A percentile compares a stretch with the other conserved stretches of the same genome.
Conservation (phyloP, 2,329 filamentous ascomycete species). For the Thelonectria blattea region DNA sequence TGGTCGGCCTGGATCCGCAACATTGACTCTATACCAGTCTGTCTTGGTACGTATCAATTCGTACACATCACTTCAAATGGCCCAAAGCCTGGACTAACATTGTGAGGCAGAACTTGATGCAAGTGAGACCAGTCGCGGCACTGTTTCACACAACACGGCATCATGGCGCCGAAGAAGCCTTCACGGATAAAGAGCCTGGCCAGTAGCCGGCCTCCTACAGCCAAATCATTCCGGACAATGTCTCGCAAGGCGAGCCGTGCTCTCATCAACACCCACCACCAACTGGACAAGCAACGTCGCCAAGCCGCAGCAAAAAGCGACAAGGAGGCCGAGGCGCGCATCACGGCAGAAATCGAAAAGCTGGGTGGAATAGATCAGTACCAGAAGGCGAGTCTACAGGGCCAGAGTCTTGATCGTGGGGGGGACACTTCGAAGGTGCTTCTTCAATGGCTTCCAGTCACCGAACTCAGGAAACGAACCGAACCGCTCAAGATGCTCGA, state of each 20-base stretch:
- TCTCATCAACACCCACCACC: conserved; percentile 70
- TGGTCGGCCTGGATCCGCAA: not conserved
- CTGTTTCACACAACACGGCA: not conserved
- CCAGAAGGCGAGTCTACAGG: conserved; percentile 71
- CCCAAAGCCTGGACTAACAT: not conserved
- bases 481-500: conserved; percentile 73
- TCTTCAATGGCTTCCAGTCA: conserved; percentile 63
- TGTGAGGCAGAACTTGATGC: not conserved
- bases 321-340: conserved; percentile 48
- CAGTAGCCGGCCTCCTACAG: conserved; percentile 62
- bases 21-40: not conserved
- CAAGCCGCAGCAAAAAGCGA: conserved; percentile 63
- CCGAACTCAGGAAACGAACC: conserved; percentile 35
- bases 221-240: conserved; percentile 61
- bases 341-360: conserved; percentile 60
- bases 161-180: conserved; percentile 56
- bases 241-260: conserved; percentile 68
- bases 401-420: conserved; percentile 68
- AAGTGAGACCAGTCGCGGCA: not conserved
- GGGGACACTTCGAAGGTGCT: conserved; percentile 71
- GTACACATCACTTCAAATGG: not conserved
- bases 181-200: conserved; percentile 51
- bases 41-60: not conserved
- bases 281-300: conserved; percentile 65
- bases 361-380: conserved; percentile 68